These are phyloP conservation scores for Gnomoniopsis sp. DNA, from an alignment of 2,329 filamentous ascomycete species.

Conservation along the genomic window DNA sequence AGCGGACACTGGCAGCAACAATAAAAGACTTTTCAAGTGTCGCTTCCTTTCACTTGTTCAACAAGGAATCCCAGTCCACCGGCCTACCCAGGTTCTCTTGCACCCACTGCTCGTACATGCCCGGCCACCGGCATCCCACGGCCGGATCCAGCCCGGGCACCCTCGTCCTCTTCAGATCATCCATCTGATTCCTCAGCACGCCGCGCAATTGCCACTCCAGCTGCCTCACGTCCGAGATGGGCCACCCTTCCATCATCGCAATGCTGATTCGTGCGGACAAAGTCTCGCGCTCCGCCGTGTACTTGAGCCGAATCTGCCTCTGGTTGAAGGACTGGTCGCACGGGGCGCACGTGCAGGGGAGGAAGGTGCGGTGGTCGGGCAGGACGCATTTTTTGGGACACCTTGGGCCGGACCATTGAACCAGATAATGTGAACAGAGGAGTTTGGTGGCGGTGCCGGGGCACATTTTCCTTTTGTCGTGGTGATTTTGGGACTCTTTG, in stretches of 20 bases:
- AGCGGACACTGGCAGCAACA: slow-evolving; percentile 9
- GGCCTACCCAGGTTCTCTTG: slow-evolving; percentile 10
- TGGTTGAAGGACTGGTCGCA: slow-evolving; percentile 17
- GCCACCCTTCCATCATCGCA: slow-evolving; percentile 43
- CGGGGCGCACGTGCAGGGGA: slow-evolving; percentile 18
- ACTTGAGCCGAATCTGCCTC: slow-evolving; percentile 10
- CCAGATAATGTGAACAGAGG: slow-evolving; percentile 19
- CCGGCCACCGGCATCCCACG: slow-evolving; percentile 12
- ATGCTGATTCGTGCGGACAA: slow-evolving; percentile 43
- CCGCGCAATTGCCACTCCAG: slow-evolving; percentile 11
- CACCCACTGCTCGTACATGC: slow-evolving; percentile 15
- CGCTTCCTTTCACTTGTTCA: slow-evolving; percentile 3
- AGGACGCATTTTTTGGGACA: slow-evolving; percentile 18
- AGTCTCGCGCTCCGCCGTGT: slow-evolving; percentile 4
- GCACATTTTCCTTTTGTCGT: slow-evolving; percentile 13
- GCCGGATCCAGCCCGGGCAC: slow-evolving; percentile 8
- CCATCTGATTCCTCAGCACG: slow-evolving; percentile 6
- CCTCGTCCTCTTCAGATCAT: slow-evolving; percentile 8
- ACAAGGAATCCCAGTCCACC: slow-evolving; percentile 12
- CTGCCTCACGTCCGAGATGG: slow-evolving; percentile 19
- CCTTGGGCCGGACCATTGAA: slow-evolving; percentile 12
- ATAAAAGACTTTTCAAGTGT: not conserved
- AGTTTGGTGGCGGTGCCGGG: slow-evolving; percentile 16
- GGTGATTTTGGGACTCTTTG: not conserved
- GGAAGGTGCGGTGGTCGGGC: slow-evolving; percentile 5